These are phyloP conservation scores for Lichtheimia corymbifera DNA, from an alignment of 371 early-diverging fungal species.

Conservation along the genomic window DNA sequence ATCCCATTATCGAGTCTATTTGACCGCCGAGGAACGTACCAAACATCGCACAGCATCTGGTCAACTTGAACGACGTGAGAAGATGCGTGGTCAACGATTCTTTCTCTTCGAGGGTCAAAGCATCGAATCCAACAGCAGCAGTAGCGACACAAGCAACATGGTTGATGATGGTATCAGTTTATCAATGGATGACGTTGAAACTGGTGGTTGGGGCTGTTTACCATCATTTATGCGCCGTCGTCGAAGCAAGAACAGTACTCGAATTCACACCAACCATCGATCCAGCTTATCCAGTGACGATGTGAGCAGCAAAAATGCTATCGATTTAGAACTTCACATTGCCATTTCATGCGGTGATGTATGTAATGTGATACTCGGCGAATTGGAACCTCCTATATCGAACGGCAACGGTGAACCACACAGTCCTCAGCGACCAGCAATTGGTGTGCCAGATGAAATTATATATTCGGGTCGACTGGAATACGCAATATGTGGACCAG, in stretches of 20 bases:
- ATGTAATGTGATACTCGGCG: conserved; percentile 51
- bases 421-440: not conserved
- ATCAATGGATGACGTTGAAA: conserved; percentile 10
- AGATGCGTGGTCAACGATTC: conserved; percentile 14
- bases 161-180: conserved; percentile 1
- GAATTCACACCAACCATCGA: conserved; percentile 19
- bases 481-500: conserved; percentile 56
- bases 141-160: conserved; percentile 5
- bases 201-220: conserved; percentile 24
- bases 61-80: conserved; percentile 19
- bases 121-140: not conserved
- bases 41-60: conserved; percentile 31
- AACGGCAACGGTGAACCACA: not conserved
- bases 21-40: conserved; percentile 49
- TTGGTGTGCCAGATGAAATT: conserved; percentile 1
- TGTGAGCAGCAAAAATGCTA: conserved; percentile 12
- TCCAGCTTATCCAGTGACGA: conserved; percentile 21
- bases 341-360: conserved; percentile 52
- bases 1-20: conserved; percentile 53
- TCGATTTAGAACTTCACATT: conserved; percentile 54
- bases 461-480: conserved; percentile 42
- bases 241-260: not conserved
- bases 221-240: conserved; percentile 14
- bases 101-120: conserved; percentile 20
- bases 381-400: conserved; percentile 14